phyloP scores from a whole-genome alignment of 352 stramenopile species.

The Blastocystis sp. region DNA sequence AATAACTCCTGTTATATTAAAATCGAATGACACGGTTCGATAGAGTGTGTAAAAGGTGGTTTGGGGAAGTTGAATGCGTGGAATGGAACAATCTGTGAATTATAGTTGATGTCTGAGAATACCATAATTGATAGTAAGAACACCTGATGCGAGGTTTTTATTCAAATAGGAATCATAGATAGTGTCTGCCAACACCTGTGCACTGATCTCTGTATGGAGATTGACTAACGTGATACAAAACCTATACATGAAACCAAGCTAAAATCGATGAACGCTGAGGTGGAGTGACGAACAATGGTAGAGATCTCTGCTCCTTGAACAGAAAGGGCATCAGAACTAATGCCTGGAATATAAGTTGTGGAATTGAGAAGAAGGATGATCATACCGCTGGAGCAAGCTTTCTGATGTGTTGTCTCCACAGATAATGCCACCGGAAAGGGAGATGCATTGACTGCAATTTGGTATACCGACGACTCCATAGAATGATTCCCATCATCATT shows the following conservation, averaged over 20 bases:
- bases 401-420: neutral
- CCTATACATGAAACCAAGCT: neutral
- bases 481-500: slow-evolving; percentile 1
- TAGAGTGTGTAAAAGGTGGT: neutral
- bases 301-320: neutral
- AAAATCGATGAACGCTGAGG: neutral
- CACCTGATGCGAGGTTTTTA: neutral
- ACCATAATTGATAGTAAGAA: neutral
- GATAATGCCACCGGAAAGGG: neutral
- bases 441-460: neutral
- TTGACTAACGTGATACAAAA: neutral
- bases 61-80: neutral
- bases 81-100: slow-evolving; percentile 13
- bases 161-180: neutral
- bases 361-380: neutral
- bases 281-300: neutral
- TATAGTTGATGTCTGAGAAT: neutral
- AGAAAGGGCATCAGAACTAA: neutral
- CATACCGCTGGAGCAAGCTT: neutral
- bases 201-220: neutral
- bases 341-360: neutral
- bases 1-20: neutral
- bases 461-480: neutral
- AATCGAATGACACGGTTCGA: neutral
- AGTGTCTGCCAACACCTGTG: neutral